These are phyloP conservation scores for Trypanosoma mega DNA, from an alignment of 208 protist species.

Conservation along the genomic window DNA sequence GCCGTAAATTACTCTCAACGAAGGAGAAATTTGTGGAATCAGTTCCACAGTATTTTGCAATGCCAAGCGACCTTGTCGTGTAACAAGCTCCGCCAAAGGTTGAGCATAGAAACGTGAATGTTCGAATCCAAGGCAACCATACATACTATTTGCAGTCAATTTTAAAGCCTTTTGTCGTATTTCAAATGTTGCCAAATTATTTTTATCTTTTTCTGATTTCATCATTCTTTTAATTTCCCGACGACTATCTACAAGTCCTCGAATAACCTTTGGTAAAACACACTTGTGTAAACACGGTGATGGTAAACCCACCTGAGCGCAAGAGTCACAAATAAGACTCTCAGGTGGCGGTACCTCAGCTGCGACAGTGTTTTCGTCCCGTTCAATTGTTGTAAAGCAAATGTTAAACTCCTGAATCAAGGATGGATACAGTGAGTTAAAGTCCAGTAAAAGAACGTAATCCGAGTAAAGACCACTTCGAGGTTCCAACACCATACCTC, in stretches of 20 bases:
- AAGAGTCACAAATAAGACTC: slow-evolving; percentile 75
- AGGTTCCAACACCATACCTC: slow-evolving; percentile 97
- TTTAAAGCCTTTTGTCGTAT: slow-evolving; percentile 98
- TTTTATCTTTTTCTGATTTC: slow-evolving; percentile 84
- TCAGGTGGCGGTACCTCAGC: slow-evolving; percentile 66
- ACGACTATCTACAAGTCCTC: slow-evolving; percentile 92
- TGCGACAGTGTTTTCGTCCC: slow-evolving; percentile 37
- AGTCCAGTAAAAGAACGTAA: slow-evolving; percentile 99
- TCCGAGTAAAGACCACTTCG: slow-evolving; percentile 98
- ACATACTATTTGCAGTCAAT: slow-evolving; percentile 99
- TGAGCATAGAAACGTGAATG: slow-evolving; percentile 98
- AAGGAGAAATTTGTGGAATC: slow-evolving; percentile 88
- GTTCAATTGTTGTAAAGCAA: slow-evolving; percentile 99
- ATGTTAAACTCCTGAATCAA: slow-evolving; percentile 99
- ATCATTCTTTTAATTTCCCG: slow-evolving; percentile 95
- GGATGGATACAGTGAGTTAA: slow-evolving; percentile 99
- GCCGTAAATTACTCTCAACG: slow-evolving; percentile 94
- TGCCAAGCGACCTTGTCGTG: slow-evolving; percentile 93
- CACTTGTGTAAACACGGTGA: slow-evolving; percentile 87
- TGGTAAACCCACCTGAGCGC: slow-evolving; percentile 46
- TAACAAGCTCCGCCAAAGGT: slow-evolving; percentile 98
- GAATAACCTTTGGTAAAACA: slow-evolving; percentile 94
- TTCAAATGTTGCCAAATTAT: slow-evolving; percentile 88
- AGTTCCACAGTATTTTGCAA: slow-evolving; percentile 95
- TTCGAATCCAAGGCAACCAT: slow-evolving; percentile 99